phyloP scores from a whole-genome alignment of 192 early-diverging fungal genomes.

The Backusella psychrophila region DNA sequence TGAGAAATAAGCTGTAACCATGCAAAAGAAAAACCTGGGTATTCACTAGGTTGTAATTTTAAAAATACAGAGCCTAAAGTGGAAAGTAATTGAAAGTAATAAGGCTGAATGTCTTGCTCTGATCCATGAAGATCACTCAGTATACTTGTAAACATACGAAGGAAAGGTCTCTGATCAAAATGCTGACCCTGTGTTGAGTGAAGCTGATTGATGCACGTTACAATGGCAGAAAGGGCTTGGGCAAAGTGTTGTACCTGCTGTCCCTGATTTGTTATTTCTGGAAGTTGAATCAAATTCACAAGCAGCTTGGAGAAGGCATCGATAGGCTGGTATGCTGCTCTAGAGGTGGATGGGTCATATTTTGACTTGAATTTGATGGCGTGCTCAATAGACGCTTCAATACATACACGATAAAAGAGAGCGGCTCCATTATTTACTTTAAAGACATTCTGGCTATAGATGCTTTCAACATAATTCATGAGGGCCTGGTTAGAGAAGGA shows the following conservation, averaged over 20 bases:
- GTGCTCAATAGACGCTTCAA: slow-evolving; percentile 81
- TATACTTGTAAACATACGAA: slow-evolving; percentile 83
- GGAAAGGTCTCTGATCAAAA: slow-evolving; percentile 91
- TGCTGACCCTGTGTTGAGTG: slow-evolving; percentile 72
- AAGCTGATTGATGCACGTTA: slow-evolving; percentile 76
- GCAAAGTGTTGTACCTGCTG: background rate
- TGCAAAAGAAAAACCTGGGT: slow-evolving; percentile 92
- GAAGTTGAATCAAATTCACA: slow-evolving; percentile 74
- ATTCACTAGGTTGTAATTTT: slow-evolving; percentile 63
- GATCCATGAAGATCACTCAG: slow-evolving; percentile 74
- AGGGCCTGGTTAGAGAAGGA: slow-evolving; percentile 68
- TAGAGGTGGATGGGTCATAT: slow-evolving; percentile 36
- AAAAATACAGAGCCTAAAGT: slow-evolving; percentile 65
- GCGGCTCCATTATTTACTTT: slow-evolving; percentile 74
- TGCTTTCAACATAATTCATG: slow-evolving; percentile 53
- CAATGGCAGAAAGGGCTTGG: slow-evolving; percentile 46
- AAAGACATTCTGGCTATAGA: slow-evolving; percentile 48
- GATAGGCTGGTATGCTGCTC: slow-evolving; percentile 76
- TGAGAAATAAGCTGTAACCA: slow-evolving; percentile 96
- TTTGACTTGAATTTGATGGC: slow-evolving; percentile 58
- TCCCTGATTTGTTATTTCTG: slow-evolving; percentile 61
- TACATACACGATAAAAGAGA: slow-evolving; percentile 88
- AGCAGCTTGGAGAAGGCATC: slow-evolving; percentile 93
- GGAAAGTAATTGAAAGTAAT: slow-evolving; percentile 77
- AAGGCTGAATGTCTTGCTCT: slow-evolving; percentile 62